Evolutionary conservation across 2,329 filamentous ascomycete species (phyloP).

Genomic region (Verticillium nubilum): DNA sequence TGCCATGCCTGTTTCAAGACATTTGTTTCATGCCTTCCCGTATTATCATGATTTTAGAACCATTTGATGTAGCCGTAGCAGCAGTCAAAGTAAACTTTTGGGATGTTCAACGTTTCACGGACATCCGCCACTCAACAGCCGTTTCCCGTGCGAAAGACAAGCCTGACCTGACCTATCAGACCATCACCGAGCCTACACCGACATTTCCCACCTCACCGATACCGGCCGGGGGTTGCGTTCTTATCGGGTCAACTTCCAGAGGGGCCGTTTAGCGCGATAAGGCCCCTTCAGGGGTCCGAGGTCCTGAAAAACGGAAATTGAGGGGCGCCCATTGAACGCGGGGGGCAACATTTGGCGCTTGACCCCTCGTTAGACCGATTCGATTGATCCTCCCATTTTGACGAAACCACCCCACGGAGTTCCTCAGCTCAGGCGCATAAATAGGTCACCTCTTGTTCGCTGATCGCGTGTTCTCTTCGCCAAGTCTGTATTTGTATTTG

Average conservation of each 20-base stretch:
- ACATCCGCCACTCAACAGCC: neutral
- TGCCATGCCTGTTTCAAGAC: neutral
- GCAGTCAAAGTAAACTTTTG: neutral
- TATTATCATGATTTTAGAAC: neutral
- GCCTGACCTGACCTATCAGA: too few relatives aligned
- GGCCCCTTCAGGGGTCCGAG: neutral
- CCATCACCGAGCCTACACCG: neutral
- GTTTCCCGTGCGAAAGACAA: neutral
- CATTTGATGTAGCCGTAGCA: neutral
- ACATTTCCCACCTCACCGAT: neutral
- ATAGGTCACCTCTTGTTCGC: neutral
- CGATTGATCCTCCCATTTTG: neutral
- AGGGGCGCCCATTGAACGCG: neutral
- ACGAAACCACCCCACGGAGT: neutral
- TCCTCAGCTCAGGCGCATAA: neutral
- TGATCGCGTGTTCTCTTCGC: neutral
- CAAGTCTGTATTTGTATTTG: neutral
- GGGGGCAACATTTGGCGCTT: neutral
- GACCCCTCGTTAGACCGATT: neutral
- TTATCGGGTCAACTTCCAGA: neutral
- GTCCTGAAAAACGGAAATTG: neutral
- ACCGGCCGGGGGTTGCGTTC: neutral
- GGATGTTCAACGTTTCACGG: neutral
- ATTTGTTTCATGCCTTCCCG: neutral
- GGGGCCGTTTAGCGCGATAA: neutral